Evolutionary conservation across 108 stramenopile genomes (phyloP), one percentile per base, ranked within the genome.

Genomic region (Pseudonitzschia multiseries): DNA sequence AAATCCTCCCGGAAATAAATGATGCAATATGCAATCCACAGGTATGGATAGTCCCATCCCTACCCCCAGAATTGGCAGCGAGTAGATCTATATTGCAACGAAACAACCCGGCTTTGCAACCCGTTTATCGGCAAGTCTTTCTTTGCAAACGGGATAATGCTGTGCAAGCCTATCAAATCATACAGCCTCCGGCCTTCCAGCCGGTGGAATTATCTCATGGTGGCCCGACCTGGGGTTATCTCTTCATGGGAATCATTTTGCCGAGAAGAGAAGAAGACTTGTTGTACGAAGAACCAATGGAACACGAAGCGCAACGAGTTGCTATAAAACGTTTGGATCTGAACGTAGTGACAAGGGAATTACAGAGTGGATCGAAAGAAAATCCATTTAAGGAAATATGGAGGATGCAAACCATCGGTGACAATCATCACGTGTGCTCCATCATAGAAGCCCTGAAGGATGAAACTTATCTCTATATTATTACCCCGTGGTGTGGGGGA

Each of bases 391-490:
- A 59, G 68, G 79, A 79, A 69, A 74, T 74, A n/a, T 72, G 21
- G 22, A 71, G 66, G n/a, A 73, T 79, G 76, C 69, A 70, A 71
- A 44, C 52, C 22, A 63, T 75, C 26, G 74, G 73, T 18, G 79
- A 80, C 62, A 60, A 71, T 33, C 21, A 69, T 61, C 74, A 80
- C 62, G 54, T 56, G 74, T 80, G 31, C 42, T 65, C 21, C 31
- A 44, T 21, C 52, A 32, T 6, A 22, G 75, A 26, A 70, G 41
- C 68, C 69, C 10, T 26, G 75, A 18, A 41, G 70, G 67, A 86
- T 59, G 83, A 84, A 20, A 63, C 72, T 26, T 81, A 82, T 67
- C 53, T 89, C 24, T 91, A 89, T 68, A 76, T 70, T 41, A 65
- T 91, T 51, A 81, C 74, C 64, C 85, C 86, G 21, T 85, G 65